Base-by-base conservation (phyloP, 768 basidiomycete species). In the Suillus subaureus region DNA sequence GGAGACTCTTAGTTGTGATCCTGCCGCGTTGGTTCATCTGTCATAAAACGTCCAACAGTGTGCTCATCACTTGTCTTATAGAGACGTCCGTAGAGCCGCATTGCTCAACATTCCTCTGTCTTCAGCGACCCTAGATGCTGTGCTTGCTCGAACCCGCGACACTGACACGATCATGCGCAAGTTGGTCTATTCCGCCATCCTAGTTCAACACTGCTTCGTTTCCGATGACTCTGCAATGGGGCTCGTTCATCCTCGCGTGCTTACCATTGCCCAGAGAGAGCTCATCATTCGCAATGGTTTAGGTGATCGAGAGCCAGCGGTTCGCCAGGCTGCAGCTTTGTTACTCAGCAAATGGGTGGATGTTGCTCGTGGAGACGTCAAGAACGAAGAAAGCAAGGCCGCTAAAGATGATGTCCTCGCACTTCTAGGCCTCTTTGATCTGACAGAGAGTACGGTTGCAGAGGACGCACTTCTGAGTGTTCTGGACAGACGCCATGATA, bases 11-110 rank as follows among this genome's bases (percentile, higher is more conserved):
- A 76, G 82, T 8, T 83, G 88, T 69, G 97, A 97, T 72, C 80
- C 90, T 1, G 88, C 93, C 12, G 79, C 90, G 93, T 97, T 18
- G 37, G 52, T 21, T 58, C 56, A 21, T 28, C 45, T 23, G 1
- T 13, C 42, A 1, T 37, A 15, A 12, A 42, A 26, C 3, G 11
- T 5, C 26, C 28, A 5, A n/a, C n/a, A 42, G 40, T 42, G 26
- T 31, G 13, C 58, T 62, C 37, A 6, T 51, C 61, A 55, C 45
- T 33, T 61, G 26, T 55, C 23, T 16, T 47, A 31, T 70, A 96
- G 94, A 3, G 96, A 98, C 58, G 96, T 98, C 23, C 95, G 97
- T 5, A 87, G 91, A 39, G 88, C 90, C 0, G 86, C 87, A 0
- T 79, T 97, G 0, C 80, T 89, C 64, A 92, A 93, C 69, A 83